Evolutionary conservation across 257 asterid genomes (phyloP).

Genomic region (Haberlea rhodopensis): DNA sequence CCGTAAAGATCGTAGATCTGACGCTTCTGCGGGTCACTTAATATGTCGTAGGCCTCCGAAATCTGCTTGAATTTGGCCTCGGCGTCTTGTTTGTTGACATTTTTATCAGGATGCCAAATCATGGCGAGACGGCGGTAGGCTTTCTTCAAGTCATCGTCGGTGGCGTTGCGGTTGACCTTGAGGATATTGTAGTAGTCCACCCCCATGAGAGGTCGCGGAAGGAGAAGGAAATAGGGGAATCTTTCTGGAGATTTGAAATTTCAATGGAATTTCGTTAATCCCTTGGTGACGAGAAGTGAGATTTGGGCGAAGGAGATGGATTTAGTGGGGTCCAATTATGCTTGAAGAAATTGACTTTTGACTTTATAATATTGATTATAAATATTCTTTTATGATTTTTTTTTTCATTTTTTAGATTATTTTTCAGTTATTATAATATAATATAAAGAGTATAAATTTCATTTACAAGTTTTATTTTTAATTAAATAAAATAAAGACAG

Average conservation of each 20-base stretch:
- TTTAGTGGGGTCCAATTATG: not conserved
- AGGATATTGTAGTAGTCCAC: no score
- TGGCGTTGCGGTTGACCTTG: slow-evolving; percentile 94
- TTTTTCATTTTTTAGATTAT: no score
- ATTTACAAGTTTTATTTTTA: no score
- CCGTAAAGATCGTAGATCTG: slow-evolving; percentile 99
- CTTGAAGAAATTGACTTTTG: no score
- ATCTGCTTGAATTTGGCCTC: slow-evolving; percentile 96
- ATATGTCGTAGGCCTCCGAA: slow-evolving; percentile 91
- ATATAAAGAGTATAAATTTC: no score
- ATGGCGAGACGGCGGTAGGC: slow-evolving; percentile 86
- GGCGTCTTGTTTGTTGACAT: slow-evolving; percentile 67
- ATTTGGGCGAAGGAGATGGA: not conserved
- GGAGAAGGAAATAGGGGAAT: no score
- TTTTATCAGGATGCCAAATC: slow-evolving; percentile 99
- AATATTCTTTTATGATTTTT: no score
- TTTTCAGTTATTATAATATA: no score
- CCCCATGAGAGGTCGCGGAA: slow-evolving; percentile 75
- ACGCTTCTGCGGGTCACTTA: slow-evolving; percentile 98
- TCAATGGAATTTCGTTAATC: not conserved
- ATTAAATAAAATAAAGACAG: no score
- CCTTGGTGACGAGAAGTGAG: not conserved
- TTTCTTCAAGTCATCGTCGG: slow-evolving; percentile 79
- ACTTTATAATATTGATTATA: no score
- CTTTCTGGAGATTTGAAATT: no score